Conservation (phyloP, 2,329 filamentous ascomycete genomes). For the Lasiodiplodia sp. region DNA sequence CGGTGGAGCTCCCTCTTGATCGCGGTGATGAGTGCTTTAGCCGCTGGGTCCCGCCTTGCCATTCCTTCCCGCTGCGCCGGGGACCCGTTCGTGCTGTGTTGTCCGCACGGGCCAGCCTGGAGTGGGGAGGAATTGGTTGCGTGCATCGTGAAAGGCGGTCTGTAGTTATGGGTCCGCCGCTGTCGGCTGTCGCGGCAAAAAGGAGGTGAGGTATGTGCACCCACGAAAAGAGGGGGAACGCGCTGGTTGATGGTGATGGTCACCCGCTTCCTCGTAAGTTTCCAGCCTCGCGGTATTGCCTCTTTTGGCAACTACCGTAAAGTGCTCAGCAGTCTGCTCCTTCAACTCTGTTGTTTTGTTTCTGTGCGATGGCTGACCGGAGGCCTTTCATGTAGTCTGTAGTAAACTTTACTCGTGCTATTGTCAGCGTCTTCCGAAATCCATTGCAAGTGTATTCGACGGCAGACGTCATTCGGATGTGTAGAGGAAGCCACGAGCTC, state of each 20-base stretch:
- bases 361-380: conserved; percentile 5
- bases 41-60: conserved; percentile 10
- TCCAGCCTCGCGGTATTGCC: neutral
- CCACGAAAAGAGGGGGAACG: neutral
- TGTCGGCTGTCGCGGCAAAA: conserved; percentile 20
- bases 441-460: neutral
- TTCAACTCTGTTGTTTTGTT: neutral
- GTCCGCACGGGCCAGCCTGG: conserved; percentile 1
- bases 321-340: neutral
- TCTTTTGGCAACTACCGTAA: neutral
- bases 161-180: neutral
- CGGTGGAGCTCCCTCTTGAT: conserved; percentile 4
- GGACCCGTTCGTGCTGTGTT: conserved; percentile 3
- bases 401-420: neutral
- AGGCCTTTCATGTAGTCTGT: neutral
- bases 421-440: neutral
- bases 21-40: conserved; percentile 9
- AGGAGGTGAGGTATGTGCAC: neutral
- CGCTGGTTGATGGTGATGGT: neutral
- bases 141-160: conserved; percentile 25
- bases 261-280: neutral
- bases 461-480: neutral
- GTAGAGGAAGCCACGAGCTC: neutral
- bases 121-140: neutral
- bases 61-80: conserved; percentile 11